These are phyloP conservation scores for Oryza meyeriana DNA, from an alignment of 176 grass and related monocot species.

Conservation along the genomic window DNA sequence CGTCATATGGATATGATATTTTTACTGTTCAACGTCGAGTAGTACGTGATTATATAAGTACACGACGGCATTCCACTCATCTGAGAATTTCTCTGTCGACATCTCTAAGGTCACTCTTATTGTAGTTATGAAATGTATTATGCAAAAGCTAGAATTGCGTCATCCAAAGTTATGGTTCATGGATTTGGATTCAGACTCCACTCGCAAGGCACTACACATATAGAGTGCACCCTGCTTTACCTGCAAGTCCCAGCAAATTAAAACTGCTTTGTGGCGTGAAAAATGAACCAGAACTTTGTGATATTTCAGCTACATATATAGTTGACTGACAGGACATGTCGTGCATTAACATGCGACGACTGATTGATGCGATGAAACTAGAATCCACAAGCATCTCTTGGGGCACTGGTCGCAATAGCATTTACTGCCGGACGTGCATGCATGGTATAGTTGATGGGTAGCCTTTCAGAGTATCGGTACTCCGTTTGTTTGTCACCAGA, in stretches of 20 bases:
- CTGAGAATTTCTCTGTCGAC: conserved; percentile 16
- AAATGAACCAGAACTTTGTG: conserved; percentile 21
- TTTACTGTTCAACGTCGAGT: not conserved
- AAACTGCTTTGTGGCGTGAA: conserved; percentile 20
- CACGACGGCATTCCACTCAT: not conserved
- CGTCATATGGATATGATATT: not conserved
- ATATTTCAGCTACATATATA: not conserved
- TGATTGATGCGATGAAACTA: conserved; percentile 27
- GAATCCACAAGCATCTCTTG: conserved; percentile 29
- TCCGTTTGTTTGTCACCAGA: no score
- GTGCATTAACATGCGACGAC: not conserved
- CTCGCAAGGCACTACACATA: conserved; percentile 2
- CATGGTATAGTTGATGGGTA: not conserved
- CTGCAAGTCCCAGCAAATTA: conserved; percentile 17
- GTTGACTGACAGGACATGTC: conserved; percentile 7
- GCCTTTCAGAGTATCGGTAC: no score
- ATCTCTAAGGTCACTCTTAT: not conserved
- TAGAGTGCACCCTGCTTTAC: conserved; percentile 13
- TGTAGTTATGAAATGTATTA: conserved; percentile 4
- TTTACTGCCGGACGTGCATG: not conserved
- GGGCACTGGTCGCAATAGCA: conserved; percentile 7
- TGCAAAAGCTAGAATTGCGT: conserved; percentile 21
- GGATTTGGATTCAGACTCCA: conserved; percentile 50
- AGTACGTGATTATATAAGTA: conserved; percentile 25
- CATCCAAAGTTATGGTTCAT: conserved; percentile 30